These are phyloP conservation scores for Leccinum subtestaceum DNA, from an alignment of 768 basidiomycete species.

Conservation along the genomic window DNA sequence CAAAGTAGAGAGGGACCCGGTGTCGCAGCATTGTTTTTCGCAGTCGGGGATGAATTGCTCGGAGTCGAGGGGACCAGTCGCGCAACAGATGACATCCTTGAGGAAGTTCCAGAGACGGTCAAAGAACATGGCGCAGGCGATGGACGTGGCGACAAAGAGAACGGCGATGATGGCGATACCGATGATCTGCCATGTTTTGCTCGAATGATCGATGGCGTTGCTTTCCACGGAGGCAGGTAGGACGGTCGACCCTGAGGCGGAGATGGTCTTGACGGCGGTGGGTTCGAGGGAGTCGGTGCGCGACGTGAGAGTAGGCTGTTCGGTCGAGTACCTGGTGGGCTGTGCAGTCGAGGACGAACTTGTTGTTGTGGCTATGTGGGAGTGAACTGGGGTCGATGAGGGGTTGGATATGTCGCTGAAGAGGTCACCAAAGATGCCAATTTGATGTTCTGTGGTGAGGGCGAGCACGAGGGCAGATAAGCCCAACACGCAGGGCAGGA, in stretches of 20 bases:
- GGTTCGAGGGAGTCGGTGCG: neutral
- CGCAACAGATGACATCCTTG: slow-evolving; percentile 46
- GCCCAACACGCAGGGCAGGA: neutral
- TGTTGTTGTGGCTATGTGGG: neutral
- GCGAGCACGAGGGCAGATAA: slow-evolving; percentile 1
- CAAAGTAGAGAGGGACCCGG: slow-evolving; percentile 6
- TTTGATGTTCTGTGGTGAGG: neutral
- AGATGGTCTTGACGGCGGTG: slow-evolving; percentile 1
- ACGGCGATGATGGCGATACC: slow-evolving; percentile 67
- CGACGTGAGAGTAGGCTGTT: neutral
- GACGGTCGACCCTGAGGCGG: slow-evolving; percentile 3
- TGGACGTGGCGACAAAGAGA: slow-evolving; percentile 51
- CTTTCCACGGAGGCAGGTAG: slow-evolving; percentile 6
- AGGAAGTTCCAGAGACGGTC: slow-evolving; percentile 69
- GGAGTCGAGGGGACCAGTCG: slow-evolving; percentile 29
- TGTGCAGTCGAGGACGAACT: neutral
- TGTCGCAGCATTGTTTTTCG: slow-evolving; percentile 59
- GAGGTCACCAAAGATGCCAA: slow-evolving; percentile 17
- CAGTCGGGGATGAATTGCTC: slow-evolving; percentile 67
- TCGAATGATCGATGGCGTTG: slow-evolving; percentile 36
- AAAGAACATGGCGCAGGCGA: slow-evolving; percentile 63
- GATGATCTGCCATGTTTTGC: slow-evolving; percentile 64
- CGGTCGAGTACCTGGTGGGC: neutral
- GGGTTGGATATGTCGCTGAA: slow-evolving; percentile 1
- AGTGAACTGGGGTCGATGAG: neutral